A percentile compares a stretch with the other conserved stretches of the same genome.
These are phyloP conservation scores for Aspergillus sp. DNA, from an alignment of 2,329 filamentous ascomycete species.

Conservation along the genomic window DNA sequence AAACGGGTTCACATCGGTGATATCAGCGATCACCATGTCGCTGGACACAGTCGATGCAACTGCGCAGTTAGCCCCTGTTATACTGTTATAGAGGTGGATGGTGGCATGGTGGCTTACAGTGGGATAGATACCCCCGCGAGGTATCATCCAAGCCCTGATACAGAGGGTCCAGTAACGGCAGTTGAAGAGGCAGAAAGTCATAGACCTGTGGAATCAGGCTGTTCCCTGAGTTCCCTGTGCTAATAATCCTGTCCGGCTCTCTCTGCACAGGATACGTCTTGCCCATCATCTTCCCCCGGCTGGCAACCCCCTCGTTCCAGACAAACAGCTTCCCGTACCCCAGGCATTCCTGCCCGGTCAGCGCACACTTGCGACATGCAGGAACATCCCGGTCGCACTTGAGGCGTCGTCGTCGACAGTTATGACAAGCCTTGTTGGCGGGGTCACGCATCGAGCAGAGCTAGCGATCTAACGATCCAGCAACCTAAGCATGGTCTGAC, in stretches of 20 bases:
- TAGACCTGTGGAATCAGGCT: background rate
- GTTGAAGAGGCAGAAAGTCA: background rate
- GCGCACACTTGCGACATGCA: constrained; percentile 1
- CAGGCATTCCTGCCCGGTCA: constrained; percentile 7
- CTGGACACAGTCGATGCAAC: background rate
- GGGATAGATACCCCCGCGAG: background rate
- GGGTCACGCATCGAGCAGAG: background rate
- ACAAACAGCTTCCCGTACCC: constrained; percentile 14
- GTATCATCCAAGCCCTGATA: background rate
- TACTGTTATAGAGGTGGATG: too few species aligned
- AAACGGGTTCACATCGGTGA: background rate
- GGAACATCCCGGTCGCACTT: constrained; percentile 11
- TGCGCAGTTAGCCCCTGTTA: background rate
- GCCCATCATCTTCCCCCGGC: constrained; percentile 17
- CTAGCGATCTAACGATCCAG: background rate
- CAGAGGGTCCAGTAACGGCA: background rate
- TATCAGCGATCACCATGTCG: background rate
- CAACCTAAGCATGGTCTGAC: background rate
- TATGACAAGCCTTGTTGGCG: constrained; percentile 11
- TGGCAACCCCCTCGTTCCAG: constrained; percentile 14
- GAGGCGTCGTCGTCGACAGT: constrained; percentile 11
- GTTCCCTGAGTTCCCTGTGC: too few species aligned
- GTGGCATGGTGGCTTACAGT: background rate
- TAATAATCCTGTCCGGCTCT: too few species aligned
- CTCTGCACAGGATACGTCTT: constrained; percentile 5